phyloP scores from a whole-genome alignment of 768 basidiomycete genomes.

The Mycena capillaripes region DNA sequence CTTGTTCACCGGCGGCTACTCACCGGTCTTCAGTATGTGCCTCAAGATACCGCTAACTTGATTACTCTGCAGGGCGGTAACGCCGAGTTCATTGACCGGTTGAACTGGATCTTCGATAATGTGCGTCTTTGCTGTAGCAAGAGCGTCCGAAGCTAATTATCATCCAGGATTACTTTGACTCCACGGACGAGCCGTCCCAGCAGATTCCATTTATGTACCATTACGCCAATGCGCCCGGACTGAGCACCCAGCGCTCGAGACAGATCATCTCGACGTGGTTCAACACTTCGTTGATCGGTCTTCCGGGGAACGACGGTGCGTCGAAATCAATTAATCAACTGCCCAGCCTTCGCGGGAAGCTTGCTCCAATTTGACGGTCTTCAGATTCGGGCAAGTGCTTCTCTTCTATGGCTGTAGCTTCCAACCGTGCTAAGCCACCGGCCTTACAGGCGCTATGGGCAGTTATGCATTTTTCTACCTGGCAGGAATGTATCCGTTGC shows the following conservation, averaged over 20 bases:
- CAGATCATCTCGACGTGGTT: conserved; percentile 69
- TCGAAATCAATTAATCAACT: conserved; percentile 2
- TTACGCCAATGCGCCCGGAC: conserved; percentile 71
- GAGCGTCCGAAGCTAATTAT: background rate
- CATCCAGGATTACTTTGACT: conserved; percentile 67
- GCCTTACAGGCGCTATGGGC: conserved; percentile 68
- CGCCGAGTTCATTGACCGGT: conserved; percentile 64
- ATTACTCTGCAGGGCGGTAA: conserved; percentile 73
- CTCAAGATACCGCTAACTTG: conserved; percentile 74
- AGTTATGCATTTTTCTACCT: conserved; percentile 73
- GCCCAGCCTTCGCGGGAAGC: conserved; percentile 19
- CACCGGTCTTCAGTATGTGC: conserved; percentile 61
- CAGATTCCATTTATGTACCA: conserved; percentile 82
- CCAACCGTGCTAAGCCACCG: conserved; percentile 1
- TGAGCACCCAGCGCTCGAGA: conserved; percentile 69
- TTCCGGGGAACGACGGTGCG: conserved; percentile 77
- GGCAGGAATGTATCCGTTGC: conserved; percentile 73
- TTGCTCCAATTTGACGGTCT: conserved; percentile 5
- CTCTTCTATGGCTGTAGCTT: conserved; percentile 33
- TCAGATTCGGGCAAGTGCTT: conserved; percentile 44
- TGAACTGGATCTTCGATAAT: conserved; percentile 71
- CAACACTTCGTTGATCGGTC: conserved; percentile 68
- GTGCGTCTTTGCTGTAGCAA: conserved; percentile 41
- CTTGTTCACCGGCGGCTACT: background rate
- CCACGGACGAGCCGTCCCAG: conserved; percentile 75